Evolutionary conservation across 2,329 filamentous ascomycete species (phyloP).

Genomic region (Pestalotiopsis sp.): DNA sequence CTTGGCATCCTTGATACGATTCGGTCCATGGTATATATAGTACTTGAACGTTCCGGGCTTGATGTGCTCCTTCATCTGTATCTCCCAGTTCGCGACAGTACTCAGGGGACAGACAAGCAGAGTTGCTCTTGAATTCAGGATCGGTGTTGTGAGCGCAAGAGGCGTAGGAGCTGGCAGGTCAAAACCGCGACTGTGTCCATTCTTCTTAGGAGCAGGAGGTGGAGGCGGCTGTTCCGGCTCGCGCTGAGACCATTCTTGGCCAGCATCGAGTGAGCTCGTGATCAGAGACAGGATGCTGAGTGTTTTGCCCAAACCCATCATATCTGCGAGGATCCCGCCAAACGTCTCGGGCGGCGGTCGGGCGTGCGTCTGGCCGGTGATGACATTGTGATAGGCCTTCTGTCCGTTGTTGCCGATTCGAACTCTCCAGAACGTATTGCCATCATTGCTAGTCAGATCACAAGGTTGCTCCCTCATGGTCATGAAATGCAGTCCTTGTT

Average conservation of each 20-base stretch:
- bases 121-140: constrained; percentile 75
- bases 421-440: constrained; percentile 75
- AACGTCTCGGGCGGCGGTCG: constrained; percentile 66
- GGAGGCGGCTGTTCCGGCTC: constrained; percentile 52
- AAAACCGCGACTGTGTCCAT: constrained; percentile 36
- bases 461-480: constrained; percentile 71
- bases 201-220: constrained; percentile 40
- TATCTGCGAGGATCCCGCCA: constrained; percentile 78
- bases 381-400: constrained; percentile 77
- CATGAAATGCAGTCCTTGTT: constrained; percentile 89
- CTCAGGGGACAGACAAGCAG: constrained; percentile 88
- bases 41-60: constrained; percentile 65
- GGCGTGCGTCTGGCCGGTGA: constrained; percentile 70
- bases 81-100: constrained; percentile 91
- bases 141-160: constrained; percentile 54
- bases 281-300: constrained; percentile 84
- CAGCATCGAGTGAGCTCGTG: constrained; percentile 64
- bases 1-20: constrained; percentile 69
- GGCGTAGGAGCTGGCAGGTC: constrained; percentile 42
- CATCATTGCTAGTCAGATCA: constrained; percentile 55
- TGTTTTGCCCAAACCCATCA: constrained; percentile 90
- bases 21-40: constrained; percentile 85
- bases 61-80: constrained; percentile 85
- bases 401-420: constrained; percentile 53
- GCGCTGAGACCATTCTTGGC: constrained; percentile 61